These are phyloP conservation scores for Taxillus chinensis DNA, from an alignment of 164 flowering plant genomes.

Conservation along the genomic window DNA sequence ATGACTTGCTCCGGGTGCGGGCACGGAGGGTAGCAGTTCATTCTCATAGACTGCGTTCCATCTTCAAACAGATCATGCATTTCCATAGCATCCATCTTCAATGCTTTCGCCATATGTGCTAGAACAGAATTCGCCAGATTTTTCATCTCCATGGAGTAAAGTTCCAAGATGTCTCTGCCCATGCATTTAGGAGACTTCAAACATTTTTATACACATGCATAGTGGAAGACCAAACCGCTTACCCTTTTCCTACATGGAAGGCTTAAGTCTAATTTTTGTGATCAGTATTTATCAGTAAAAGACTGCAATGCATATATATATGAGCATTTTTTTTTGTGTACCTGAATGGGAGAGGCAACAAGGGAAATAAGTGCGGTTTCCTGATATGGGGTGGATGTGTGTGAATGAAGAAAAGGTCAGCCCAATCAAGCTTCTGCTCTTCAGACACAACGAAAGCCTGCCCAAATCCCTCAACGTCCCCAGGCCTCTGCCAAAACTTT, in stretches of 20 bases:
- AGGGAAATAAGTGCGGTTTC: not conserved
- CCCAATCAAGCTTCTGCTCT: slow-evolving; percentile 1
- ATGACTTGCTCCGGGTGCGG: slow-evolving; percentile 1
- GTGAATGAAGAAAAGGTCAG: not conserved
- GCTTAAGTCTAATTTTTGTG: too few species aligned
- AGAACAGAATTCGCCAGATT: not conserved
- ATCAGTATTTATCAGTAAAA: too few species aligned
- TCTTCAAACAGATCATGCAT: not conserved
- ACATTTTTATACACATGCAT: too few species aligned
- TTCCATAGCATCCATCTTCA: not conserved
- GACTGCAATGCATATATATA: too few species aligned
- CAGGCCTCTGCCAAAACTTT: not conserved
- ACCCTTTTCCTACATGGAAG: too few species aligned
- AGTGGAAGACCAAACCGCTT: too few species aligned
- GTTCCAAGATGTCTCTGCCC: not conserved
- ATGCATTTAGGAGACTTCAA: not conserved
- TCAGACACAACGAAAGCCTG: not conserved
- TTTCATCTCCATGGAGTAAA: not conserved
- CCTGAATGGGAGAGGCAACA: not conserved
- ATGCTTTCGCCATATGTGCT: not conserved
- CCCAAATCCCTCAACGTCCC: not conserved
- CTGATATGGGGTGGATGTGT: not conserved
- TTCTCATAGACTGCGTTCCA: not conserved
- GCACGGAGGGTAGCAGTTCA: slow-evolving; percentile 1
- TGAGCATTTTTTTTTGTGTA: not conserved